Conservation (phyloP, 1,139 yeast genomes). For the Zygoascus meyerae region DNA sequence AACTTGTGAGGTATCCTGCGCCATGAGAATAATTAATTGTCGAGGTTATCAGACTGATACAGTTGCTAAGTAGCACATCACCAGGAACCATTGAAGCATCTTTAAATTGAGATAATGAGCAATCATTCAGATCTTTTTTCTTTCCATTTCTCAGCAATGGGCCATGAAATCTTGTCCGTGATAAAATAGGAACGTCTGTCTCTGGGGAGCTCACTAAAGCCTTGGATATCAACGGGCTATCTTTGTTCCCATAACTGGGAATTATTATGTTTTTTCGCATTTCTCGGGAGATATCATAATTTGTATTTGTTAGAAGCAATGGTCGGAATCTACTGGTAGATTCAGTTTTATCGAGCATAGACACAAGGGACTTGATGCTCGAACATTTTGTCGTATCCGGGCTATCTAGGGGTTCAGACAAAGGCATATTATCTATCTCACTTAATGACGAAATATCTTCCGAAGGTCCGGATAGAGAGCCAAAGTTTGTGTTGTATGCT, state of each 20-base stretch:
- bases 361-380: neutral
- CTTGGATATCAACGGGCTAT: neutral
- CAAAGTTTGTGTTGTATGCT: too few relatives aligned
- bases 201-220: too few relatives aligned
- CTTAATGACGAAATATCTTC: too few relatives aligned
- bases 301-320: neutral
- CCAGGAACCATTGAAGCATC: neutral
- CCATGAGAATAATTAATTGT: constrained; percentile 16
- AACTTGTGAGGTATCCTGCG: constrained; percentile 15
- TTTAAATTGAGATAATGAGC: too few relatives aligned
- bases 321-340: constrained; percentile 1
- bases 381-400: too few relatives aligned
- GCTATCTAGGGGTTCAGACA: too few relatives aligned
- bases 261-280: neutral
- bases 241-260: neutral
- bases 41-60: constrained; percentile 14
- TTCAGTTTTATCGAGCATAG: neutral
- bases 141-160: too few relatives aligned
- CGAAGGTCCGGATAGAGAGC: too few relatives aligned
- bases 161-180: too few relatives aligned
- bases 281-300: neutral
- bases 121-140: too few relatives aligned
- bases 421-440: too few relatives aligned
- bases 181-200: too few relatives aligned
- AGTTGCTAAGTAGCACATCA: constrained; percentile 12